Evolutionary conservation across 2,329 filamentous ascomycete genomes (phyloP), one percentile per base, ranked within the genome.

Genomic region (Colletotrichum sidae): DNA sequence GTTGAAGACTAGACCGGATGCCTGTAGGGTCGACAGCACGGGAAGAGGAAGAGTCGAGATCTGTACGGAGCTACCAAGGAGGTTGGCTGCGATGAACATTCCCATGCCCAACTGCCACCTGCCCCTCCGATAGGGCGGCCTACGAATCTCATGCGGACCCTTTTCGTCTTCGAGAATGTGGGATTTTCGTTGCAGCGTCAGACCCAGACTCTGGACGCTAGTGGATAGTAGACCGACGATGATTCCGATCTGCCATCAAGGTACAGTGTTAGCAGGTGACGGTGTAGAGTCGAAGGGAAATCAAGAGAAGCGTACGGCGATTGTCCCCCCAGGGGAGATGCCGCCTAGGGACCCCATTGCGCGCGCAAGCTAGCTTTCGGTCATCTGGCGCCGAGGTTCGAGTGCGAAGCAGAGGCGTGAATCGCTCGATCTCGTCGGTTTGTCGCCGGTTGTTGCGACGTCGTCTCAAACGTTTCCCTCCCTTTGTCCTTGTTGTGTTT

Each of bases 111-210:
- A 83, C 86, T 97, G 96, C 96, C 96, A 99, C 85, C 94, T 87
- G 73, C 94, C 88, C 74, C 96, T 88, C 74, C 91, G 91, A 79
- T 97, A 96, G 5, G 96, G 93, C 49, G 96, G 95, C 67, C 95
- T 86, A 71, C 92, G 90, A 66, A 90, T 83, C 79, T 96, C 89
- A 76, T 93, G 90, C 8, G 86, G 86, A 55, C 89, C 88, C 79
- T 97, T 97, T 81, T 96, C 93, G 81, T 99, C 96, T 83, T 99
- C 96, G 75, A 98, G 89, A 71, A 99, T 91, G 81, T 99, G 96
- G 69, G 96, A 98, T 80, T 99, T 98, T 77, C 96, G 93, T 81
- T 99, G 96, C 34, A 99, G 86, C 38, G 96, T 99, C 69, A 99
- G 86, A 70, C 96, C 96, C 72, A 99, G 84, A 77, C 94, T 97